Conservation (phyloP, 352 stramenopile genomes). For the Phytophthora fragariae region DNA sequence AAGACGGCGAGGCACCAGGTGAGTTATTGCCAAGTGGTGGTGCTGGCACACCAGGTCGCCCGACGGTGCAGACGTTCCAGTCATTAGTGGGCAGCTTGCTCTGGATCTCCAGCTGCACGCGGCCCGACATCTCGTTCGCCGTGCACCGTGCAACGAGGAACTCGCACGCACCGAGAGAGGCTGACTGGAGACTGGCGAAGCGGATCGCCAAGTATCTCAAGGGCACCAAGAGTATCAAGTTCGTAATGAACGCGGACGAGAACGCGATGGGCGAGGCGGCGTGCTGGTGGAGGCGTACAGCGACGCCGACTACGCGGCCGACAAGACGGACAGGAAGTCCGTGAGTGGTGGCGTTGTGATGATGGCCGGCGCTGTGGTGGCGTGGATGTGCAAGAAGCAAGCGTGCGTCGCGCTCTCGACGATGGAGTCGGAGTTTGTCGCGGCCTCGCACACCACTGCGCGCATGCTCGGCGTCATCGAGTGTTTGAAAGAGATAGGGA, state of each 20-base stretch:
- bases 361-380: constrained; percentile 17
- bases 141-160: constrained; percentile 23
- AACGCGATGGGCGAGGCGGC: not conserved
- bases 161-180: constrained; percentile 19
- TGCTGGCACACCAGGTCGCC: not conserved
- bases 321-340: constrained; percentile 34
- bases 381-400: constrained; percentile 29
- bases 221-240: constrained; percentile 21
- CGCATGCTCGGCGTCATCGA: constrained; percentile 23
- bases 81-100: constrained; percentile 38
- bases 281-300: constrained; percentile 19
- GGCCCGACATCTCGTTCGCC: constrained; percentile 39
- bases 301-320: constrained; percentile 34
- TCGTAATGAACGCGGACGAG: constrained; percentile 10
- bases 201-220: constrained; percentile 26
- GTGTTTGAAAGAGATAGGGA: constrained; percentile 1
- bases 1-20: not conserved
- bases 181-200: constrained; percentile 20
- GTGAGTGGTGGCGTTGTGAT: constrained; percentile 23
- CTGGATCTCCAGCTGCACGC: constrained; percentile 39
- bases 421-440: constrained; percentile 27
- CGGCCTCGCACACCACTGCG: constrained; percentile 8
- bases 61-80: constrained; percentile 39
- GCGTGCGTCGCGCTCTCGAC: constrained; percentile 22
- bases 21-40: constrained; percentile 14